Evolutionary conservation across 306 rosid genomes (phyloP).

Genomic region (Ammopiptanthus mongolicus): DNA sequence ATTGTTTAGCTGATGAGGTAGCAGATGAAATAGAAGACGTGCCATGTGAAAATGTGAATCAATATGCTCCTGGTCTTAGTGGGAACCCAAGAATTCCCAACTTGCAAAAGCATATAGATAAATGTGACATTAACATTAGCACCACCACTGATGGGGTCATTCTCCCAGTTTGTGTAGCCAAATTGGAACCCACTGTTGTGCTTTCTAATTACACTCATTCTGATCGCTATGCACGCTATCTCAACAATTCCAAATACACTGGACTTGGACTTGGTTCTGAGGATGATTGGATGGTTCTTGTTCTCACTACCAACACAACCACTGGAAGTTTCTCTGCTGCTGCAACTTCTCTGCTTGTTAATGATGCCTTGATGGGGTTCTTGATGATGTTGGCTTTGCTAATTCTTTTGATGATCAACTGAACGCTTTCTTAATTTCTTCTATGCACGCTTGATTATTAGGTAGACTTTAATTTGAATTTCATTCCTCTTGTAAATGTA

Average conservation of each 20-base stretch:
- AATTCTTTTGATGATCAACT: background rate
- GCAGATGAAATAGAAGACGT: slow-evolving; percentile 56
- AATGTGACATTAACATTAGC: slow-evolving; percentile 51
- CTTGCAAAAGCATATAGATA: slow-evolving; percentile 31
- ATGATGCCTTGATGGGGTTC: background rate
- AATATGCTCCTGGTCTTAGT: slow-evolving; percentile 17
- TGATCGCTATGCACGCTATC: slow-evolving; percentile 35
- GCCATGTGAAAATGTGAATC: slow-evolving; percentile 45
- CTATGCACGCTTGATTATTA: background rate
- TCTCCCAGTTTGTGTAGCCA: slow-evolving; percentile 57
- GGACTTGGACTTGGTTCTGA: slow-evolving; percentile 75
- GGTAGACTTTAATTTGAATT: background rate
- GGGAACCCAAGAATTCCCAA: slow-evolving; percentile 28
- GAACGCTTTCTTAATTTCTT: background rate
- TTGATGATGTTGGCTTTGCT: background rate
- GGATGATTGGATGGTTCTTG: slow-evolving; percentile 81
- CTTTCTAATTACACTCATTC: slow-evolving; percentile 50
- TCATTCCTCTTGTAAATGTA: background rate
- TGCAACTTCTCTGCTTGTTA: slow-evolving; percentile 19
- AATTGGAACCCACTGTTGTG: slow-evolving; percentile 37
- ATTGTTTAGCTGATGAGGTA: slow-evolving; percentile 59
- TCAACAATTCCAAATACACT: slow-evolving; percentile 57
- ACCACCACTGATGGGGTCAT: slow-evolving; percentile 45
- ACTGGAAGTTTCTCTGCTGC: slow-evolving; percentile 49
- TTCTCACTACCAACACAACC: slow-evolving; percentile 44